Percentiles rank a stretch among this genome's conserved stretches.
Conservation (phyloP, 2,329 filamentous ascomycete genomes). For the Rhynchosporium agropyri region DNA sequence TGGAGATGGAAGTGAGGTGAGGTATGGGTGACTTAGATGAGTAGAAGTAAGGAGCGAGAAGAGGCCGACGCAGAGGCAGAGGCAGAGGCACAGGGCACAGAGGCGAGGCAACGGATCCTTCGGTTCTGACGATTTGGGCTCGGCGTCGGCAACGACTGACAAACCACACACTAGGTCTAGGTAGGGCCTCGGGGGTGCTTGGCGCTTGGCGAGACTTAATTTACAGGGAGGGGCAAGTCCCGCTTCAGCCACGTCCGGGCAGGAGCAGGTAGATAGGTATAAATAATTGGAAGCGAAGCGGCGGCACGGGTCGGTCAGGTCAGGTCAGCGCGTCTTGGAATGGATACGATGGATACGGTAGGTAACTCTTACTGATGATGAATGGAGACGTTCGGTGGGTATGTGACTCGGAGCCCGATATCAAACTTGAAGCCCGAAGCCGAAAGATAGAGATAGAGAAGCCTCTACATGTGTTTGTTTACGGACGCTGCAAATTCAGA, state of each 20-base stretch:
- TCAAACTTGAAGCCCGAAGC: constrained; percentile 1
- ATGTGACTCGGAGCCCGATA: constrained; percentile 1
- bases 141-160: neutral
- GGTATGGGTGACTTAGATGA: too few species aligned
- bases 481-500: neutral
- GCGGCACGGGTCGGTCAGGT: constrained; percentile 1
- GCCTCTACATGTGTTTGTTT: neutral
- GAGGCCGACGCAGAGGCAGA: neutral
- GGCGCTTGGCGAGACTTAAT: constrained; percentile 10
- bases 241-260: constrained; percentile 18
- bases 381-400: neutral
- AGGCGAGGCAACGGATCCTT: constrained; percentile 8
- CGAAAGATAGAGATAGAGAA: neutral
- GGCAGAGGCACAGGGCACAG: neutral
- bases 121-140: constrained; percentile 18
- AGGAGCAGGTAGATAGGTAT: neutral
- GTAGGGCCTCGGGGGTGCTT: neutral
- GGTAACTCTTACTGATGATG: too few species aligned
- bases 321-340: neutral
- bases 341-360: too few species aligned
- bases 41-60: neutral
- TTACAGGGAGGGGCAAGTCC: constrained; percentile 2
- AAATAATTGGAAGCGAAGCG: neutral
- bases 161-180: neutral
- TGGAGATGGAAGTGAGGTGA: neutral